Percentiles rank a stretch among this genome's conserved stretches.
Evolutionary conservation across 306 rosid species (phyloP).

Genomic region (Vicia sativa): DNA sequence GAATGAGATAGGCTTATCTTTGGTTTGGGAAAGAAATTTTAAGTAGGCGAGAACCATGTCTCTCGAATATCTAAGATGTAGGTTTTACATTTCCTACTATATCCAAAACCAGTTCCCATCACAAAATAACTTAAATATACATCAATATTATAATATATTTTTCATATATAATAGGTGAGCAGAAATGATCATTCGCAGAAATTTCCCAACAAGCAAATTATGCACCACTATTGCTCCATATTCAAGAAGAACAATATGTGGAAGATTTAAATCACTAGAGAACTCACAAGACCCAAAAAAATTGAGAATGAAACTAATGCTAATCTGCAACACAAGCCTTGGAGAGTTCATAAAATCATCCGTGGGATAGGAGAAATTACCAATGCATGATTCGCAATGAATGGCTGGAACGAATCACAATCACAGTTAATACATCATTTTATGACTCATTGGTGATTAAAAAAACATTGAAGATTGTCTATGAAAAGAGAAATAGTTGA

Average conservation of each 20-base stretch:
- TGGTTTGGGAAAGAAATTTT: not conserved
- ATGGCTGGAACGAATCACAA: not conserved
- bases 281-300: too few species aligned
- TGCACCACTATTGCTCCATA: slow-evolving; percentile 2
- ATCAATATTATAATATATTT: too few species aligned
- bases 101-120: not conserved
- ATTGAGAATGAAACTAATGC: too few species aligned
- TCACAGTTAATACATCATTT: not conserved
- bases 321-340: too few species aligned
- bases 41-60: not conserved
- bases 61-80: not conserved
- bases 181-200: not conserved
- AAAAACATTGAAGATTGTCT: too few species aligned
- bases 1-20: not conserved
- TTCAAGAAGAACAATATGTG: slow-evolving; percentile 3
- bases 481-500: not conserved
- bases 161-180: not conserved
- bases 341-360: not conserved
- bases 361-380: slow-evolving; percentile 4
- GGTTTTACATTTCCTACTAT: not conserved
- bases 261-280: not conserved
- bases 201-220: slow-evolving; percentile 4
- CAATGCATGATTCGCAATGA: slow-evolving; percentile 6
- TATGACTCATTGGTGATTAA: too few species aligned
- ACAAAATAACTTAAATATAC: not conserved